Evolutionary conservation across 1,139 yeast species (phyloP).

Genomic region (Sugiyamaella castrensis): DNA sequence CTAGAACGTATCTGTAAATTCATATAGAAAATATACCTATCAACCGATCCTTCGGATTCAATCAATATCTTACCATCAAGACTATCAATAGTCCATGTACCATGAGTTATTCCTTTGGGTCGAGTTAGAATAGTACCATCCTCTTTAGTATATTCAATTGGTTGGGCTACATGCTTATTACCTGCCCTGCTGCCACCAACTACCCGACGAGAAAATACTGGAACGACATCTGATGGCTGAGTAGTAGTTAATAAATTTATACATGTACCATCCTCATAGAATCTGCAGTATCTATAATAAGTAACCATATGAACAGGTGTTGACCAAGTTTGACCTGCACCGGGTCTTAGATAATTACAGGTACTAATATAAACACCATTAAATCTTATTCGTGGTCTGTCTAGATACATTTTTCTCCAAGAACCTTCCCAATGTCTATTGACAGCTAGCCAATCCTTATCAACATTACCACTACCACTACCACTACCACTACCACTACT

Average conservation of each 20-base stretch:
- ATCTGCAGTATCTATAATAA: conserved; percentile 79
- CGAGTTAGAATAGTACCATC: conserved; percentile 28
- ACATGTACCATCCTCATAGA: conserved; percentile 75
- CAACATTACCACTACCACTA: neutral
- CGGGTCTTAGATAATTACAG: conserved; percentile 78
- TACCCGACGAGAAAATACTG: conserved; percentile 40
- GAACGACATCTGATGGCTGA: conserved; percentile 37
- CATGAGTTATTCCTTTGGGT: conserved; percentile 37
- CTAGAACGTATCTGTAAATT: conserved; percentile 53
- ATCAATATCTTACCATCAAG: conserved; percentile 56
- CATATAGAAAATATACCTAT: conserved; percentile 62
- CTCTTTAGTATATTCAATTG: conserved; percentile 19
- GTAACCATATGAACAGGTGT: conserved; percentile 81
- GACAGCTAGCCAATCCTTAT: conserved; percentile 10
- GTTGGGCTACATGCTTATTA: conserved; percentile 13
- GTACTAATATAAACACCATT: conserved; percentile 84
- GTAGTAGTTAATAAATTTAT: conserved; percentile 28
- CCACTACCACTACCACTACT: neutral
- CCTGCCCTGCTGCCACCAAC: conserved; percentile 35
- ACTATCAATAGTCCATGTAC: conserved; percentile 52
- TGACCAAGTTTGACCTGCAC: conserved; percentile 69
- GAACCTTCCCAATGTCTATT: conserved; percentile 27
- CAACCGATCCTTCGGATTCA: conserved; percentile 56
- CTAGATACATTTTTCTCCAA: conserved; percentile 41
- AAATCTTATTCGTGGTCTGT: conserved; percentile 71